These are phyloP conservation scores for Trichoderma sp. DNA, from an alignment of 2,329 filamentous ascomycete genomes.

Conservation along the genomic window DNA sequence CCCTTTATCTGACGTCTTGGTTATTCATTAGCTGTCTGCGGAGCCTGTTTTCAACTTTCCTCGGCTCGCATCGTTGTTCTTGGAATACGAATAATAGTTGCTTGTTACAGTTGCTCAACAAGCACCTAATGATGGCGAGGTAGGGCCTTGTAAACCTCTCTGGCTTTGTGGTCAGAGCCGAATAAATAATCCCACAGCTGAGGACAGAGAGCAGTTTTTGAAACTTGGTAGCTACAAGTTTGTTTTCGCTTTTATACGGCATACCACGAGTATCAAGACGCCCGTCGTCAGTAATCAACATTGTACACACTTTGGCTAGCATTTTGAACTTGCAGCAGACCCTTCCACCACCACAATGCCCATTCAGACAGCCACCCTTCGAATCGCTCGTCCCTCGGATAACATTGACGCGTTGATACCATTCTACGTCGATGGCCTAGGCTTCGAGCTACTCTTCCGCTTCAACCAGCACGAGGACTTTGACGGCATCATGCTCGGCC, in stretches of 20 bases:
- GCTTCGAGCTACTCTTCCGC: conserved; percentile 34
- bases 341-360: conserved; percentile 13
- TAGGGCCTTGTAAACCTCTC: background rate
- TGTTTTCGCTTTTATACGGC: background rate
- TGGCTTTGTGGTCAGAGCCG: background rate
- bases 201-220: background rate
- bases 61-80: background rate
- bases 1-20: background rate
- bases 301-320: background rate
- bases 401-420: conserved; percentile 37
- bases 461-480: conserved; percentile 40
- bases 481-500: conserved; percentile 42
- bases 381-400: conserved; percentile 42
- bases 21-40: background rate
- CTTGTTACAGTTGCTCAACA: background rate
- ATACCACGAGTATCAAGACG: background rate
- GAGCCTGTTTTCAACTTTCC: background rate
- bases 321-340: background rate
- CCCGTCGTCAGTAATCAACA: background rate
- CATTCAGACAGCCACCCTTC: conserved; percentile 31
- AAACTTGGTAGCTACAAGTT: background rate
- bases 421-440: conserved; percentile 42
- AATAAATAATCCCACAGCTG: background rate
- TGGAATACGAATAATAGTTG: background rate
- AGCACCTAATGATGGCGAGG: background rate